Evolutionary conservation across 352 stramenopile species (phyloP).

Genomic region (Phytophthora lateralis): DNA sequence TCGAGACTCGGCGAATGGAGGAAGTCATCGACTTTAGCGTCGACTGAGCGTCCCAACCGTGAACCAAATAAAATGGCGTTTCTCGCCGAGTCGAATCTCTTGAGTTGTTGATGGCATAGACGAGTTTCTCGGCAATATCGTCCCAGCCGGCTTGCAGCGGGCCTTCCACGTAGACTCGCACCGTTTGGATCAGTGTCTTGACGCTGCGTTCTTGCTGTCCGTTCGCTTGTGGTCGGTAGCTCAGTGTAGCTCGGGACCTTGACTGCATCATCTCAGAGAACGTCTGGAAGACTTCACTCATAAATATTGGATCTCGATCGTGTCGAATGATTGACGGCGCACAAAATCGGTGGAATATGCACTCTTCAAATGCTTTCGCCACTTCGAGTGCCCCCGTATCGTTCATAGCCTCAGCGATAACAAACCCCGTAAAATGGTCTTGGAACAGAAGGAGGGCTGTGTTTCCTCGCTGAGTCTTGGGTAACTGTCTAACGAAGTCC

Average conservation of each 20-base stretch:
- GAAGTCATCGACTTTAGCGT: not conserved
- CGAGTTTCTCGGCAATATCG: not conserved
- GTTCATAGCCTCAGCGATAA: not conserved
- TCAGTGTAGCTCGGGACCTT: not conserved
- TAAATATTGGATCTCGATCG: not conserved
- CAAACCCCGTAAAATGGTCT: not conserved
- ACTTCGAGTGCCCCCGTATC: not conserved
- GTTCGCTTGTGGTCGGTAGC: not conserved
- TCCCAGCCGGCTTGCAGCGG: not conserved
- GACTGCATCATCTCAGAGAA: too few species aligned
- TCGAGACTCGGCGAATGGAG: not conserved
- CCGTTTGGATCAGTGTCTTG: not conserved
- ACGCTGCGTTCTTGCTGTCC: not conserved
- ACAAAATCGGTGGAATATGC: not conserved
- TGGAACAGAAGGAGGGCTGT: too few species aligned
- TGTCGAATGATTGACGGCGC: not conserved
- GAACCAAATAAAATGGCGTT: not conserved
- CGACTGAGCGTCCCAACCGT: not conserved
- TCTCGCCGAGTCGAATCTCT: not conserved
- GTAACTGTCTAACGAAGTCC: not conserved
- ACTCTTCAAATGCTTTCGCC: not conserved
- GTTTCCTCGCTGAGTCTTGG: too few species aligned
- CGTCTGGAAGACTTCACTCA: too few species aligned
- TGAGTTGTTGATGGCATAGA: not conserved
- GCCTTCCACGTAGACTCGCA: not conserved